Evolutionary conservation across 2,329 filamentous ascomycete species (phyloP), one percentile per base, ranked within the genome.

Genomic region (Exophiala calicioides): DNA sequence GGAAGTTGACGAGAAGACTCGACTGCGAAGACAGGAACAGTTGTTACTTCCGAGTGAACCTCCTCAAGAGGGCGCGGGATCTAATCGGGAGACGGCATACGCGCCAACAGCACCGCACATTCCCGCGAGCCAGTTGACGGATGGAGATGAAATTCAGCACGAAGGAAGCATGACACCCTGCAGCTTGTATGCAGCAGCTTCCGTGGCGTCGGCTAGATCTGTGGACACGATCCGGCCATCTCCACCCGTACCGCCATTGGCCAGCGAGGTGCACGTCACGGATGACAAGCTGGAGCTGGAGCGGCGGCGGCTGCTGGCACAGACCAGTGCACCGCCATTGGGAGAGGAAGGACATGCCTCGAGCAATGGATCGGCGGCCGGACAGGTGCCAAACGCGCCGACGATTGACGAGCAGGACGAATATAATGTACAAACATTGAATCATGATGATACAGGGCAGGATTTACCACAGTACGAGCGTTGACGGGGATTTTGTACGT

Each of bases 211-310:
- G 6, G 59, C 57, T n/a, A 55, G 58, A 9, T 65, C 62, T n/a
- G 56, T 50, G 4, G 59, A 63, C 33, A 63, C 62, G 5, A 55
- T 65, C 13, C 57, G 59, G 12, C 59, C 59, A 2, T 27, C 55
- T 35, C 52, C 53, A 16, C 44, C 58, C 8, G 36, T 38, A 19
- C 34, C 45, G 9, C 63, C 58, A 62, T 62, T 5, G 58, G 63
- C 19, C 47, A 4, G 75, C 68, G 2, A 78, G 71, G 52, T 41
- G 34, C 52, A 60, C 35, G 44, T 42, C 2, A 70, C 72, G 0
- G 87, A 93, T 44, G 90, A 94, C 65, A 93, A 94, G 64, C 82
- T 84, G 58, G 88, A 94, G 62, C 70, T 89, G 5, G 86, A 90
- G 62, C 75, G 82, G 15, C 77, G 72, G 45, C 73, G 83, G 27